phyloP scores from a whole-genome alignment of 805 yeast genomes.

The Yamadazyma phyllophila region DNA sequence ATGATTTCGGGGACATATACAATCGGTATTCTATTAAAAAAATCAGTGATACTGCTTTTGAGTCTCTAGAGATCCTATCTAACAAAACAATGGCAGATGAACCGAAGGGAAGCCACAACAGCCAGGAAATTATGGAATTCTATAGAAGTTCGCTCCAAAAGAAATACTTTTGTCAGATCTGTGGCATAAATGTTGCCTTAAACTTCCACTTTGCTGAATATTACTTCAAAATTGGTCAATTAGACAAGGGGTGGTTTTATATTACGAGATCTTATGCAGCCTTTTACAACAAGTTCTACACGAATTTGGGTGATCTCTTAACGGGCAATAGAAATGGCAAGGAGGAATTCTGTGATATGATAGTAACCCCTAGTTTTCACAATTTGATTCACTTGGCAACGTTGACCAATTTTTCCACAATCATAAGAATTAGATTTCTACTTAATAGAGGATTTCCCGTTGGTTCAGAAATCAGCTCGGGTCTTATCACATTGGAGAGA shows the following conservation, averaged over 20 bases:
- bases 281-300: constrained; percentile 21
- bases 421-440: constrained; percentile 19
- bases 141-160: constrained; percentile 9
- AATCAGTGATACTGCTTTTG: constrained; percentile 10
- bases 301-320: neutral
- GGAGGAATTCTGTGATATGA: constrained; percentile 28
- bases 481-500: constrained; percentile 1
- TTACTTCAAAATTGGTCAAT: constrained; percentile 30
- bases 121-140: neutral
- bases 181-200: constrained; percentile 10
- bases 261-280: constrained; percentile 18
- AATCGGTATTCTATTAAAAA: constrained; percentile 13
- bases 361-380: constrained; percentile 33
- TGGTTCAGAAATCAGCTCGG: neutral
- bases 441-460: constrained; percentile 1
- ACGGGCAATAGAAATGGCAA: neutral
- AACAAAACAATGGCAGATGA: neutral
- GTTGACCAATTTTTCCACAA: constrained; percentile 22
- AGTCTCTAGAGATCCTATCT: constrained; percentile 11
- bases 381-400: constrained; percentile 37
- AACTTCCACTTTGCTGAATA: constrained; percentile 36
- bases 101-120: too few species aligned
- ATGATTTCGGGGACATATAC: constrained; percentile 16
- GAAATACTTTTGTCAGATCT: constrained; percentile 7
- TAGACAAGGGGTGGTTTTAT: constrained; percentile 30